Percentiles rank a stretch among this genome's conserved stretches.
These are phyloP conservation scores for Phoma sp. DNA, from an alignment of 2,329 filamentous ascomycete species.

Conservation along the genomic window DNA sequence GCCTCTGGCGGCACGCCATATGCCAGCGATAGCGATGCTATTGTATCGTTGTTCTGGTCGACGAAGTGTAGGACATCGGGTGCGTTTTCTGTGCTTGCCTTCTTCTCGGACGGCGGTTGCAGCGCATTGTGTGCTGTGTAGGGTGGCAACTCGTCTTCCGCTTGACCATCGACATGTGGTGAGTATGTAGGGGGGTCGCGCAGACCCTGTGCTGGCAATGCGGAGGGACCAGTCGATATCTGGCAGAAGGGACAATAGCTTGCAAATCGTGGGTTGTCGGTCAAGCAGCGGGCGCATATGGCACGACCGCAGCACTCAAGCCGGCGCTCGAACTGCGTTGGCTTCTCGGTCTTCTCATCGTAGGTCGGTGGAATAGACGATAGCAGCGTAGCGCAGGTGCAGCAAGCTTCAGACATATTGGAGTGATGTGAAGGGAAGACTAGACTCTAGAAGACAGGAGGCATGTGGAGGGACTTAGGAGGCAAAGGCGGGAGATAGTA, in stretches of 20 bases:
- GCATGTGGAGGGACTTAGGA: slow-evolving; percentile 8
- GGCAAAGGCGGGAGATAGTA: slow-evolving; percentile 30
- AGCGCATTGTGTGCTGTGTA: slow-evolving; percentile 48
- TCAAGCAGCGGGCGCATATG: slow-evolving; percentile 75
- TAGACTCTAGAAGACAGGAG: slow-evolving; percentile 2
- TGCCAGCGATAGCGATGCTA: slow-evolving; percentile 71
- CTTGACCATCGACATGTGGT: slow-evolving; percentile 44
- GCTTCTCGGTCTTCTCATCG: slow-evolving; percentile 66
- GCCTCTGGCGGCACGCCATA: slow-evolving; percentile 71
- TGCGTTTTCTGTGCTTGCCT: slow-evolving; percentile 42
- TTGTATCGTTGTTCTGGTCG: slow-evolving; percentile 70
- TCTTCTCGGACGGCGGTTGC: slow-evolving; percentile 42
- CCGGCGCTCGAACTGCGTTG: slow-evolving; percentile 64
- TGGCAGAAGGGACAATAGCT: slow-evolving; percentile 78
- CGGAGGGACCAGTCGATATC: slow-evolving; percentile 66
- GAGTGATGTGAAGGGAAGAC: slow-evolving; percentile 2
- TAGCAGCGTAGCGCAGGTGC: slow-evolving; percentile 72
- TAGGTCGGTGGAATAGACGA: slow-evolving; percentile 60
- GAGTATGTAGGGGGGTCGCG: slow-evolving; percentile 72
- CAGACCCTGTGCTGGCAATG: slow-evolving; percentile 66
- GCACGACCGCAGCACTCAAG: slow-evolving; percentile 73
- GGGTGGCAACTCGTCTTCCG: slow-evolving; percentile 52
- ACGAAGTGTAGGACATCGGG: slow-evolving; percentile 78
- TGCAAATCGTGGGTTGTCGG: slow-evolving; percentile 72
- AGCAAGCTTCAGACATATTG: slow-evolving; percentile 61